Base-by-base conservation (phyloP, 148 eudicot genomes). In the Suaeda aralocaspica region DNA sequence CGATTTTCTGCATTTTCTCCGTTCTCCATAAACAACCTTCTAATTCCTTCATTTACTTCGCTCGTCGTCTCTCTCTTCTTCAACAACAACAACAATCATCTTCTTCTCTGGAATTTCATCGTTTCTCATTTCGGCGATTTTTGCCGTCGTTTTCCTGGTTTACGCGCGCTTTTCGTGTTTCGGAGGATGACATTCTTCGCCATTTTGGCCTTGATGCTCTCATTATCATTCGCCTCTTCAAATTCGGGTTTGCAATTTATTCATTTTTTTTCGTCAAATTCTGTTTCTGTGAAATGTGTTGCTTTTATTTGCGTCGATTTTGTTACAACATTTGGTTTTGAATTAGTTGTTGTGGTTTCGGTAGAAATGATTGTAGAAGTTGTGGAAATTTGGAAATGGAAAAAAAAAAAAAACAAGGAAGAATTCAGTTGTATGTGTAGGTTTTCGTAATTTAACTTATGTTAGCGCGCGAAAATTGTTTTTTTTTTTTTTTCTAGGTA, bases 161-260 rank as follows among this genome's bases (percentile, higher is more conserved):
- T 45, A 41, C 81, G 13, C 84, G 86, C 60, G 93, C 90, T 31
- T 57, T 81, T 57, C 77, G 66, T 4, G 87, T 90, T 16, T 24
- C 85, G 0, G 98, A 90, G 36, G 89, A 77, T 11, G 92, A 92
- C 14, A 81, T 90, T 69, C 75, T 92, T 21, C 68, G 74, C 1
- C 57, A 66, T 33, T 78, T 78, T 42, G 98, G 98, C 46, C 96
- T 92, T 59, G 98, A 92, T 64, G 88, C 88, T 41, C 96, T 92
- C 53, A 69, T 88, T 58, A 79, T 90, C 81, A 73, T 92, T 12
- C 80, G 96, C 19, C 88, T 90, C 71, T 88, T 90, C 74, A 92
- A 90, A 80, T 87, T 92, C 34, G 98, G 96, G 98, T 90, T 44
- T 21, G 3, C 11, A 42, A 21, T 22, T 29, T 16, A 15, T 18